phyloP scores from a whole-genome alignment of 2,329 filamentous ascomycete genomes.

The Penicillium sp. region DNA sequence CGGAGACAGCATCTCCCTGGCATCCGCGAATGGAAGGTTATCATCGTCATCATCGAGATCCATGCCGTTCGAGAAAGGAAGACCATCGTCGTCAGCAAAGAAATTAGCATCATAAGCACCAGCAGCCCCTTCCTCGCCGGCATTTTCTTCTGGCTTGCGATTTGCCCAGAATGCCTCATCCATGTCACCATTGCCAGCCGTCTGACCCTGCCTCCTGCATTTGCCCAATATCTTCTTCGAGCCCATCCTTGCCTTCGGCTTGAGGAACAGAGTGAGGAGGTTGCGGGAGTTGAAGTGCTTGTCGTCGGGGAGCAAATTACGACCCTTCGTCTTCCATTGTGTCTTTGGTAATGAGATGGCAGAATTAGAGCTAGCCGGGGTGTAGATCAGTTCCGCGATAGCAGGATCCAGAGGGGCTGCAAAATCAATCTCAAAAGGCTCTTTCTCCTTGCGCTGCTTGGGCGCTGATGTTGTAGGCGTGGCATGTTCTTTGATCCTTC shows the following conservation, averaged over 20 bases:
- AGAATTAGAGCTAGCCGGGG: slow-evolving; percentile 73
- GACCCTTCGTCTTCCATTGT: slow-evolving; percentile 91
- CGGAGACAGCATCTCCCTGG: slow-evolving; percentile 50
- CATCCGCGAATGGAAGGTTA: slow-evolving; percentile 50
- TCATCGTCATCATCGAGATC: slow-evolving; percentile 50
- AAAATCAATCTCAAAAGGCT: slow-evolving; percentile 94
- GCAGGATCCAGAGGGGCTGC: slow-evolving; percentile 67
- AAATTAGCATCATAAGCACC: slow-evolving; percentile 97
- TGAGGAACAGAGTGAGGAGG: slow-evolving; percentile 84
- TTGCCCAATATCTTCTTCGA: slow-evolving; percentile 59
- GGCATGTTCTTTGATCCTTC: slow-evolving; percentile 79
- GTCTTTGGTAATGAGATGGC: slow-evolving; percentile 85
- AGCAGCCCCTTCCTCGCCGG: slow-evolving; percentile 58
- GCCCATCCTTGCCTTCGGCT: slow-evolving; percentile 83
- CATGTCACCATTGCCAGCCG: slow-evolving; percentile 71
- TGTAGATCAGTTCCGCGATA: slow-evolving; percentile 75
- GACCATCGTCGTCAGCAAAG: slow-evolving; percentile 71
- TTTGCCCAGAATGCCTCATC: slow-evolving; percentile 95
- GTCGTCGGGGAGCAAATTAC: slow-evolving; percentile 92
- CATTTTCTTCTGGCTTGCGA: slow-evolving; percentile 55
- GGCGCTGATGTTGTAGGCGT: slow-evolving; percentile 50
- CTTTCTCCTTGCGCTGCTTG: slow-evolving; percentile 84
- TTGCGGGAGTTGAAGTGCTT: slow-evolving; percentile 97
- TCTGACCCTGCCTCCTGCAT: slow-evolving; percentile 49
- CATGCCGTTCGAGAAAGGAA: slow-evolving; percentile 48